A percentile compares a stretch with the other conserved stretches of the same genome.
Conservation (phyloP, 257 asterid species). For the Petunia axillaris region DNA sequence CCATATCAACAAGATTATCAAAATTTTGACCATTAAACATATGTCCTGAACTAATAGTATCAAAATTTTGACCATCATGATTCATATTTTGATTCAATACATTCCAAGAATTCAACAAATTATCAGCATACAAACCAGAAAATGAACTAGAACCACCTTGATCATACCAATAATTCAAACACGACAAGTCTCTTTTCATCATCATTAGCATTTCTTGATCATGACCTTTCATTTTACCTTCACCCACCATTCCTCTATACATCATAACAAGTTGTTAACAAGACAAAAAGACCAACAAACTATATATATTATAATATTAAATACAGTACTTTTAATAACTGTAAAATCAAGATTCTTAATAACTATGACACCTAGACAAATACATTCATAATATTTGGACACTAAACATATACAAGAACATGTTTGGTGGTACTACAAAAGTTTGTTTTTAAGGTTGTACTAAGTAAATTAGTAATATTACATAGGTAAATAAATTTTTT, state of each 20-base stretch:
- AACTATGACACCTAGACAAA: neutral
- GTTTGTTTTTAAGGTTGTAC: too few relatives aligned
- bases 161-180: slow-evolving; percentile 12
- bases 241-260: slow-evolving; percentile 22
- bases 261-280: neutral
- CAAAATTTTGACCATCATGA: neutral
- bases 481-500: too few relatives aligned
- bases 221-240: slow-evolving; percentile 26
- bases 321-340: neutral
- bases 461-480: too few relatives aligned
- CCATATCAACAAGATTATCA: slow-evolving; percentile 29
- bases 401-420: too few relatives aligned
- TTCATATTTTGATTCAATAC: slow-evolving; percentile 23
- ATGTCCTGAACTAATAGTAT: slow-evolving; percentile 11
- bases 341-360: neutral
- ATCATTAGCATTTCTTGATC: neutral
- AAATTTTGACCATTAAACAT: slow-evolving; percentile 9
- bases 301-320: neutral
- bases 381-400: too few relatives aligned
- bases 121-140: slow-evolving; percentile 17
- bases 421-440: too few relatives aligned
- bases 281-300: neutral
- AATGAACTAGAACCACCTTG: slow-evolving; percentile 24
- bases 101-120: slow-evolving; percentile 19
- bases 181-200: slow-evolving; percentile 20